Conservation (phyloP, 148 eudicot genomes). For the Talinum fruticosum region DNA sequence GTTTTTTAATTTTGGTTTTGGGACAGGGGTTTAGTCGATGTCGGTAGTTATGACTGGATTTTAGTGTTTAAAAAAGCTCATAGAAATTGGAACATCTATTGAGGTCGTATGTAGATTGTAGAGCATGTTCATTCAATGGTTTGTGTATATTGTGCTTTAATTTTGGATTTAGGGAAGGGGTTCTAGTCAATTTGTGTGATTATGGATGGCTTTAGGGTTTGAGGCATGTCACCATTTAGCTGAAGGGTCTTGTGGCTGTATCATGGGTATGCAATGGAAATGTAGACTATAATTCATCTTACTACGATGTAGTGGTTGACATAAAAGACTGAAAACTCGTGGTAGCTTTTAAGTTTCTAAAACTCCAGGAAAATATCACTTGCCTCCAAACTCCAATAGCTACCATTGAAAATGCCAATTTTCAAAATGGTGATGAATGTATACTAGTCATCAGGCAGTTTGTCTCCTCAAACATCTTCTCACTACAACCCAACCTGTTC, state of each 20-base stretch:
- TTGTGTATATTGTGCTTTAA: neutral
- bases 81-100: neutral
- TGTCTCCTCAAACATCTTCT: no score
- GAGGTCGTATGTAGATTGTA: neutral
- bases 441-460: no score
- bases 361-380: no score
- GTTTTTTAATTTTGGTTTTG: no score
- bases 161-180: neutral
- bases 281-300: neutral
- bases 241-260: neutral
- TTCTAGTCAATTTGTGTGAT: neutral
- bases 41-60: no score
- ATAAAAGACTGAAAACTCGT: neutral
- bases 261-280: neutral
- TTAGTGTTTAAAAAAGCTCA: no score
- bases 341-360: neutral
- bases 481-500: no score
- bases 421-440: neutral
- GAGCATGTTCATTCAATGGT: no score
- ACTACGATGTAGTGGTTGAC: neutral
- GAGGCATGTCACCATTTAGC: neutral
- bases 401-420: neutral
- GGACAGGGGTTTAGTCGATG: no score
- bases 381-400: neutral
- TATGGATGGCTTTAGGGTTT: neutral